Evolutionary conservation across 495 filamentous ascomycete genomes (phyloP).

Genomic region (Aspergillus carlsbadensis): DNA sequence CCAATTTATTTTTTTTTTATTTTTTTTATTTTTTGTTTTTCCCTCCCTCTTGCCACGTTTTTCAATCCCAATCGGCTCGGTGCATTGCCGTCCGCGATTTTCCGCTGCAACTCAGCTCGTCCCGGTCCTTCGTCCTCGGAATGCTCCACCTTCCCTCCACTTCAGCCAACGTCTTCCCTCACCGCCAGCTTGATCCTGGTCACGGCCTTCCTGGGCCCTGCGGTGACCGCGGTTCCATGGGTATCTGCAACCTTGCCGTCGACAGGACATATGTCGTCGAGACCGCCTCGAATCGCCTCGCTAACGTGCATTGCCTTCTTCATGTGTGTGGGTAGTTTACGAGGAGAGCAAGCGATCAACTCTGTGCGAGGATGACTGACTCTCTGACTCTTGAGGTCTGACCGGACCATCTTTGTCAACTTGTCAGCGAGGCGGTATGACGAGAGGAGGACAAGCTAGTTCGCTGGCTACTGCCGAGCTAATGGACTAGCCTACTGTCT

Average conservation of each 20-base stretch:
- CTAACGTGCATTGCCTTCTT: slow-evolving; percentile 7
- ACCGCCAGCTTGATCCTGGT: slow-evolving; percentile 7
- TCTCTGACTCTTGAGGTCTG: neutral
- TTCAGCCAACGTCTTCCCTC: slow-evolving; percentile 16
- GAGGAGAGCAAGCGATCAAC: neutral
- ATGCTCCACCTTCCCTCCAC: slow-evolving; percentile 17
- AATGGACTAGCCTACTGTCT: slow-evolving; percentile 9
- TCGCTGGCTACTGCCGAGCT: slow-evolving; percentile 8
- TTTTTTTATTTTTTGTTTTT: slow-evolving; percentile 5
- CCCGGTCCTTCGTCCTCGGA: slow-evolving; percentile 15
- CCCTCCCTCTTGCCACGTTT: slow-evolving; percentile 38
- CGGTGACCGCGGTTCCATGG: slow-evolving; percentile 13
- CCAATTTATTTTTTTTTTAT: neutral
- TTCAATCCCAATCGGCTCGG: slow-evolving; percentile 37
- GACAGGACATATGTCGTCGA: too few relatives aligned
- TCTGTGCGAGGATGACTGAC: neutral
- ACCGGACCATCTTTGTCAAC: slow-evolving; percentile 8
- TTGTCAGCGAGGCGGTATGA: slow-evolving; percentile 13
- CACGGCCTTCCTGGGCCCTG: slow-evolving; percentile 5
- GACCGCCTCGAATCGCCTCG: neutral
- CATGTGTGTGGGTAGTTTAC: neutral
- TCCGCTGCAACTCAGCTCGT: slow-evolving; percentile 31
- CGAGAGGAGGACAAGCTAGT: slow-evolving; percentile 9
- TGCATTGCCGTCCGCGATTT: slow-evolving; percentile 45
- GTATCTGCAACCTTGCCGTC: neutral